Evolutionary conservation across 2,329 filamentous ascomycete species (phyloP).

Genomic region (Fusarium sp.): DNA sequence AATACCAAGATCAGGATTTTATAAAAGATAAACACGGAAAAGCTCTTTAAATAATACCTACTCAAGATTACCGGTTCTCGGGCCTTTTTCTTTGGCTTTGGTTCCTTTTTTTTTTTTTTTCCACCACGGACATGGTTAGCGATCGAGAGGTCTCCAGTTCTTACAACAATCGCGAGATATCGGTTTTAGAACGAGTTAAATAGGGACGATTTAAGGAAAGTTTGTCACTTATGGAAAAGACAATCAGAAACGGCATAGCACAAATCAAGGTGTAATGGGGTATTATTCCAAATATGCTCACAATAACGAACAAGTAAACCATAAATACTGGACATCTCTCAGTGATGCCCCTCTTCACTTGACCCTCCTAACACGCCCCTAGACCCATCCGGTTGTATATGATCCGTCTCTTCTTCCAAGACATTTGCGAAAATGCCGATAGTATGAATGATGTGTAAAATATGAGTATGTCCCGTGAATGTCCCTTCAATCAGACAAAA

Average conservation of each 20-base stretch:
- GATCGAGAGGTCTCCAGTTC: no score
- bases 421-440: constrained; percentile 32
- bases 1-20: constrained; percentile 30
- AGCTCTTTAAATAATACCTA: not conserved
- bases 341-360: constrained; percentile 17
- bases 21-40: constrained; percentile 16
- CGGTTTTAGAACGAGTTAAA: no score
- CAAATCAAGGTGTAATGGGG: constrained; percentile 41
- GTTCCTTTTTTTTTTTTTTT: no score
- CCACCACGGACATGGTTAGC: no score
- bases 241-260: no score
- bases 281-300: constrained; percentile 51
- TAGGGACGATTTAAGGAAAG: no score
- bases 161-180: no score
- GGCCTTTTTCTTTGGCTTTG: no score
- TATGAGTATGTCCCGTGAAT: constrained; percentile 35
- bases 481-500: constrained; percentile 29
- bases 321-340: constrained; percentile 42
- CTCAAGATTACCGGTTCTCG: not conserved
- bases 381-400: constrained; percentile 33
- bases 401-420: constrained; percentile 29
- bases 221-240: no score
- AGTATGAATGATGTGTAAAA: constrained; percentile 32
- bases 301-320: constrained; percentile 45
- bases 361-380: constrained; percentile 25